phyloP scores from a whole-genome alignment of 345 rosid genomes.

The Rhizophora apiculata region DNA sequence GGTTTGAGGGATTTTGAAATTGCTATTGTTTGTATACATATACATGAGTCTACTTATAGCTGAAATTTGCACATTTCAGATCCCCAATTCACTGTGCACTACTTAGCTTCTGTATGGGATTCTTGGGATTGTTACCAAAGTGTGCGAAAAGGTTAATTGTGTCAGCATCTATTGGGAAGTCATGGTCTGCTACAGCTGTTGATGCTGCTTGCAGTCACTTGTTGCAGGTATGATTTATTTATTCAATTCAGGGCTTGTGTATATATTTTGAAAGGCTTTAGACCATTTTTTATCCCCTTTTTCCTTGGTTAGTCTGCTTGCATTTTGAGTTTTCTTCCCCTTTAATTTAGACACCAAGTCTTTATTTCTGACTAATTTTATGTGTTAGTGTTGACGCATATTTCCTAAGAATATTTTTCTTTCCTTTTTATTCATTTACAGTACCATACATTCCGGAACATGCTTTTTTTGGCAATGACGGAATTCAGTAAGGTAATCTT shows the following conservation, averaged over 20 bases:
- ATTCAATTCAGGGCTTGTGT: background rate
- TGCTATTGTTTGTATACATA: too few relatives aligned
- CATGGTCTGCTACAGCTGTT: conserved; percentile 66
- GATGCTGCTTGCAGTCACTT: conserved; percentile 67
- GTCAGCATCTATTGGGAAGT: conserved; percentile 46
- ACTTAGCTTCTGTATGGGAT: conserved; percentile 44
- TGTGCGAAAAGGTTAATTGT: conserved; percentile 40
- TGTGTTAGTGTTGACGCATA: background rate
- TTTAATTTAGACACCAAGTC: background rate
- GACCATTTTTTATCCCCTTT: too few relatives aligned
- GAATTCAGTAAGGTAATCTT: conserved; percentile 66
- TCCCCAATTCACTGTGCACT: conserved; percentile 47
- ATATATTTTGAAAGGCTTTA: background rate
- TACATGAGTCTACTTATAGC: background rate
- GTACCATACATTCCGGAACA: conserved; percentile 72
- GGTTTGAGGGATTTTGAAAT: too few relatives aligned
- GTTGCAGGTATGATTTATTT: conserved; percentile 45
- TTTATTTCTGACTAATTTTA: background rate
- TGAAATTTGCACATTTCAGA: conserved; percentile 42
- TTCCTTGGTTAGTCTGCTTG: background rate
- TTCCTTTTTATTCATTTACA: conserved; percentile 31
- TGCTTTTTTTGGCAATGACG: conserved; percentile 70
- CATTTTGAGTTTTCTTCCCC: background rate
- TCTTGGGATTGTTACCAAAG: conserved; percentile 59
- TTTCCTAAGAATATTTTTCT: conserved; percentile 3